These are phyloP conservation scores for Neurospora sp. DNA, from an alignment of 495 filamentous ascomycete species.

Conservation along the genomic window DNA sequence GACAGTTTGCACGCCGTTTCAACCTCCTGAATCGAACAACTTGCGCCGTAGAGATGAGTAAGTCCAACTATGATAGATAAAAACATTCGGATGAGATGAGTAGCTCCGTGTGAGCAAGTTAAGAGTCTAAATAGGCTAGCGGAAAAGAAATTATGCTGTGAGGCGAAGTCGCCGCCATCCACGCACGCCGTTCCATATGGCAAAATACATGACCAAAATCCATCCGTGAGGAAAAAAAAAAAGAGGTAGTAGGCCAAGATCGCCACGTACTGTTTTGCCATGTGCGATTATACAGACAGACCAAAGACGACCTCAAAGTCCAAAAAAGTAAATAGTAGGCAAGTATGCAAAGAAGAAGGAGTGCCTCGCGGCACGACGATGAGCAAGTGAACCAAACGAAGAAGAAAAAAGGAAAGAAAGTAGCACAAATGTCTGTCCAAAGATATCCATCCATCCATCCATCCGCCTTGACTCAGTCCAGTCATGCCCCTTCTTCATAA, in stretches of 20 bases:
- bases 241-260: background rate
- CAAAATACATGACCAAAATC: background rate
- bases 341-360: background rate
- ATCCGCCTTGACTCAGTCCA: background rate
- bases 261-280: background rate
- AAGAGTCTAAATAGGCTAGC: background rate
- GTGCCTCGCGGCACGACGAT: no score
- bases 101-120: background rate
- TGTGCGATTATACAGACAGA: background rate
- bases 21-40: background rate
- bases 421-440: background rate
- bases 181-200: background rate
- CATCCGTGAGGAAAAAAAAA: background rate
- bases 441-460: background rate
- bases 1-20: background rate
- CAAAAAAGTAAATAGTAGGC: background rate
- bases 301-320: background rate
- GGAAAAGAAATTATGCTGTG: background rate
- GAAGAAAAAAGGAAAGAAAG: background rate
- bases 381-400: background rate
- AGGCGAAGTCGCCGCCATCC: background rate
- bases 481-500: background rate
- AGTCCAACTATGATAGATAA: background rate
- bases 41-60: background rate
- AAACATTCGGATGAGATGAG: background rate